phyloP scores from a whole-genome alignment of 305 asterid genomes.

The Fraxinus dipetala region DNA sequence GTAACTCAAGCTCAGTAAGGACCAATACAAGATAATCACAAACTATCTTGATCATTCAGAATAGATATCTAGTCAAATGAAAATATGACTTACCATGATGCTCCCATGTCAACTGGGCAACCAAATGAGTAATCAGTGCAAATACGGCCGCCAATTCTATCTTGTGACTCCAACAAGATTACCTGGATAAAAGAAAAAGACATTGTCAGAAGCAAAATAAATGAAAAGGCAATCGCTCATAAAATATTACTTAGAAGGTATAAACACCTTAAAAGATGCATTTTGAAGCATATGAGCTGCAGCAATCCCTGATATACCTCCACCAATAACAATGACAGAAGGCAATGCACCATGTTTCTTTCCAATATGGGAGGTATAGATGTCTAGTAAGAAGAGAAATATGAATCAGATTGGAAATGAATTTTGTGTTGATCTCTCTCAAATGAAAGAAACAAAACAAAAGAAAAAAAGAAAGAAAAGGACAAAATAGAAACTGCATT shows the following conservation, averaged over 20 bases:
- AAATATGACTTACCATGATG: conserved; percentile 67
- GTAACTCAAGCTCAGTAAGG: conserved; percentile 14
- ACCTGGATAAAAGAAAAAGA: conserved; percentile 45
- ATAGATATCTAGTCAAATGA: not conserved
- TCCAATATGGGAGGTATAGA: conserved; percentile 44
- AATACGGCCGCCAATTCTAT: conserved; percentile 93
- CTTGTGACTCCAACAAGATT: conserved; percentile 81
- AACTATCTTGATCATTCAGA: conserved; percentile 13
- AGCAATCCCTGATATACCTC: conserved; percentile 95
- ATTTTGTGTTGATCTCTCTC: not conserved
- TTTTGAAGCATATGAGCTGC: conserved; percentile 79
- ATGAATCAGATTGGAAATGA: conserved; percentile 12
- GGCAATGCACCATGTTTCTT: conserved; percentile 54
- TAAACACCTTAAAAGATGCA: conserved; percentile 74
- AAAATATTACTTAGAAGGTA: conserved; percentile 3
- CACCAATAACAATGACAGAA: conserved; percentile 82
- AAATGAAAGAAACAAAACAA: not conserved
- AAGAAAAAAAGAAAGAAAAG: not conserved
- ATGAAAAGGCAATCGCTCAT: not conserved
- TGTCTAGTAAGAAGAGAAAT: conserved; percentile 36
- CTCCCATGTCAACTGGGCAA: conserved; percentile 98
- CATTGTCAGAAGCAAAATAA: not conserved
- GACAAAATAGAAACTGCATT: not conserved
- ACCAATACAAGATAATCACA: conserved; percentile 11
- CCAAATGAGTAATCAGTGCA: conserved; percentile 91